phyloP scores from a whole-genome alignment of 2,329 filamentous ascomycete species.

The Fusarium sp. region DNA sequence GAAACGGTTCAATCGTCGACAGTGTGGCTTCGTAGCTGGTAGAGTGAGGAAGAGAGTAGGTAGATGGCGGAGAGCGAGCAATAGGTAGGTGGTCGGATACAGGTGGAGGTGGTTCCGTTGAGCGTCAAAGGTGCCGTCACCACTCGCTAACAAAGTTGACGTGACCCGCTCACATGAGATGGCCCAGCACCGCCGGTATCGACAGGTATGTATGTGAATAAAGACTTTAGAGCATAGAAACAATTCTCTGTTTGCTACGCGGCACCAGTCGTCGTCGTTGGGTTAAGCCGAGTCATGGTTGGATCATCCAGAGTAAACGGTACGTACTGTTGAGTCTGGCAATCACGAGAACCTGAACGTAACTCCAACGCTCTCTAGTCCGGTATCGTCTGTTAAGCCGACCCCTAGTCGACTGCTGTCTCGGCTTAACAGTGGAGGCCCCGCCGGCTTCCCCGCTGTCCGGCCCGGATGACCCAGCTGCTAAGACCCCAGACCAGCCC shows the following conservation, averaged over 20 bases:
- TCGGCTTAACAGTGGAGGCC: slow-evolving; percentile 36
- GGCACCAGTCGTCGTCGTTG: not conserved
- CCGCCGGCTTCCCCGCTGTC: slow-evolving; percentile 35
- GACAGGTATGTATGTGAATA: not conserved
- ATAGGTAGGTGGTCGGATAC: slow-evolving; percentile 31
- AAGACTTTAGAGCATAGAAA: not conserved
- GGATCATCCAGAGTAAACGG: slow-evolving; percentile 13
- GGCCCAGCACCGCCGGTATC: slow-evolving; percentile 2
- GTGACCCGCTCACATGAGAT: slow-evolving; percentile 23
- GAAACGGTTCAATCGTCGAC: slow-evolving; percentile 19
- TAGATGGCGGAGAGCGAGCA: slow-evolving; percentile 39
- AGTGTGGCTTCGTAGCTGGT: slow-evolving; percentile 29
- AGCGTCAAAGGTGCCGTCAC: slow-evolving; percentile 40
- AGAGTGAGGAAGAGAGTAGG: slow-evolving; percentile 24
- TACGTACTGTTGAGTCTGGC: slow-evolving; percentile 31
- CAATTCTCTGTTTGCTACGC: slow-evolving; percentile 3
- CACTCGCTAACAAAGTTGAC: slow-evolving; percentile 25
- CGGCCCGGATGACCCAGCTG: slow-evolving; percentile 16
- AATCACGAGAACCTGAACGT: slow-evolving; percentile 33
- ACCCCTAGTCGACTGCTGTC: slow-evolving; percentile 3
- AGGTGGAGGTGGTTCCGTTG: slow-evolving; percentile 41
- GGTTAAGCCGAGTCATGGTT: slow-evolving; percentile 30
- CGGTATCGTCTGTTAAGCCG: slow-evolving; percentile 31
- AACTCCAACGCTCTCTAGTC: slow-evolving; percentile 15
- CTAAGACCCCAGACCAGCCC: slow-evolving; percentile 28